These are phyloP conservation scores for Stagonosporopsis rhizophila DNA, from an alignment of 2,329 filamentous ascomycete species.

Conservation along the genomic window DNA sequence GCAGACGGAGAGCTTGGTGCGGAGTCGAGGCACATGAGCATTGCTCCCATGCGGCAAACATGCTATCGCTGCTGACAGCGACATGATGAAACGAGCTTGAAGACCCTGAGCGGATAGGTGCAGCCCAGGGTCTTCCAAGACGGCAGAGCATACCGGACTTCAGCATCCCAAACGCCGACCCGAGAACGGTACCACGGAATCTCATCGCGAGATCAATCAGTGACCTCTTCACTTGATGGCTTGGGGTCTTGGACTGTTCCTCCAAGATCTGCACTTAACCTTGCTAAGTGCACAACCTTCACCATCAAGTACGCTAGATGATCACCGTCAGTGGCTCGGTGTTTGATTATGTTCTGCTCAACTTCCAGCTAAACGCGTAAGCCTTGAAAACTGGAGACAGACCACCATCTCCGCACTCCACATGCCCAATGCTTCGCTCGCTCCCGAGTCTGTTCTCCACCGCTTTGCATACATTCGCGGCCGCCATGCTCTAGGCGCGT, in stretches of 20 bases:
- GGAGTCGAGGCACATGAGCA: constrained; percentile 5
- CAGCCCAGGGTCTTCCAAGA: constrained; percentile 14
- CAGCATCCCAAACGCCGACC: background rate
- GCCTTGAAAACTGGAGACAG: constrained; percentile 1
- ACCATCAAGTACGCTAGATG: background rate
- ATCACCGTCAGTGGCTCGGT: background rate
- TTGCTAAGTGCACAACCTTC: background rate
- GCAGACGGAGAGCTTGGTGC: background rate
- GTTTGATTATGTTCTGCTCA: background rate
- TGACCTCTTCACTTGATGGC: background rate
- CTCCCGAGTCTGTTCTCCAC: constrained; percentile 8
- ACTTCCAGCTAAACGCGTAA: background rate
- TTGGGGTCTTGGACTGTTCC: background rate
- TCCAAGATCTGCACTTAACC: background rate
- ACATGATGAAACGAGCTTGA: background rate
- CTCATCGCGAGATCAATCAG: background rate
- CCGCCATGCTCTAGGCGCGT: constrained; percentile 5
- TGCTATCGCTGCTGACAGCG: background rate
- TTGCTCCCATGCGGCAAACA: background rate
- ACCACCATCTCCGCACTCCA: constrained; percentile 10
- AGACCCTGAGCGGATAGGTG: constrained; percentile 11
- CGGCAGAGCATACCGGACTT: constrained; percentile 3
- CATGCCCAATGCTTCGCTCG: constrained; percentile 3
- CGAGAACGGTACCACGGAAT: constrained; percentile 1
- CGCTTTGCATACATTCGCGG: constrained; percentile 4